Conservation (phyloP, 768 basidiomycete genomes). For the Cantharellus cinnabarinus region DNA sequence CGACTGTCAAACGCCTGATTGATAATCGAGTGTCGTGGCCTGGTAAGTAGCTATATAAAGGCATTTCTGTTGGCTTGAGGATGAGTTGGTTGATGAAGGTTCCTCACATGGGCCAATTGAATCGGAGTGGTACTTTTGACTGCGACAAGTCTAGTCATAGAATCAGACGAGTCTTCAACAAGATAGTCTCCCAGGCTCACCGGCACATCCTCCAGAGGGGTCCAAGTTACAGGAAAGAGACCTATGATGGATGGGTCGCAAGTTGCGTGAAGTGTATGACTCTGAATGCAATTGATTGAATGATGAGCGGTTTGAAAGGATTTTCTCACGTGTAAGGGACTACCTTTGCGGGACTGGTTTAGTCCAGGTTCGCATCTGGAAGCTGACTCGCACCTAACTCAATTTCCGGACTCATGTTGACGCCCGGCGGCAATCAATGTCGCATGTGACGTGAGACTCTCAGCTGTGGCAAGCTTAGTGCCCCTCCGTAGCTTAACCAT, state of each 20-base stretch:
- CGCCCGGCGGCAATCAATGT: too few relatives aligned
- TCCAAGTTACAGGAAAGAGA: not conserved
- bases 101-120: constrained; percentile 61
- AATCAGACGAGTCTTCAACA: not conserved
- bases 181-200: not conserved
- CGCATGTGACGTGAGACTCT: too few relatives aligned
- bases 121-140: constrained; percentile 81
- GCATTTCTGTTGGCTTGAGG: not conserved
- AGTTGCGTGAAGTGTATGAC: not conserved
- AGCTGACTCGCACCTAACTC: too few relatives aligned
- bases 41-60: constrained; percentile 53
- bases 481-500: too few relatives aligned
- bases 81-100: not conserved
- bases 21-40: constrained; percentile 89
- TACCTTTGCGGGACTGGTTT: too few relatives aligned
- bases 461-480: too few relatives aligned
- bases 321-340: too few relatives aligned
- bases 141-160: not conserved
- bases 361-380: too few relatives aligned
- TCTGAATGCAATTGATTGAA: too few relatives aligned
- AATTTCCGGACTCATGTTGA: too few relatives aligned
- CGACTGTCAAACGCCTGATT: constrained; percentile 94
- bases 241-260: not conserved
- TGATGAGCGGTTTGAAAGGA: too few relatives aligned
- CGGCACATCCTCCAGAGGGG: not conserved